A percentile compares a stretch with the other conserved stretches of the same genome.
Evolutionary conservation across 176 grass and related monocot species (phyloP).

Genomic region (Zoysia japonica): DNA sequence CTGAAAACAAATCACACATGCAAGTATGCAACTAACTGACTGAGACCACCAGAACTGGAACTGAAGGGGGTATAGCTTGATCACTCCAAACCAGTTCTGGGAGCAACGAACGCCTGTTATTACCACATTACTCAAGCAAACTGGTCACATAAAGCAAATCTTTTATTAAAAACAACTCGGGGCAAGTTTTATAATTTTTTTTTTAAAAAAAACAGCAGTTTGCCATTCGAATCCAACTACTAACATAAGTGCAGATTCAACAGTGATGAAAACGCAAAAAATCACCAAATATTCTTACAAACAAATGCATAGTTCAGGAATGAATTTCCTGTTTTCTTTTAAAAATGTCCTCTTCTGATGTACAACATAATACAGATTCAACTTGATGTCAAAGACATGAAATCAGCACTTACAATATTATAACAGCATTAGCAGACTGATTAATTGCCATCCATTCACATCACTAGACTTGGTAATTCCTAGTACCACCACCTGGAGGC

Average conservation of each 20-base stretch:
- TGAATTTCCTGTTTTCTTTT: slow-evolving; percentile 10
- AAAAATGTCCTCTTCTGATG: slow-evolving; percentile 14
- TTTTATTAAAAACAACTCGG: slow-evolving; percentile 14
- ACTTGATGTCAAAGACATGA: slow-evolving; percentile 10
- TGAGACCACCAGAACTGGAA: not conserved
- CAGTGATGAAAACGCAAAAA: slow-evolving; percentile 21
- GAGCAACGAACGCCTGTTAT: slow-evolving; percentile 18
- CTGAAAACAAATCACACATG: not conserved
- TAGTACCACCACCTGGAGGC: slow-evolving; percentile 18
- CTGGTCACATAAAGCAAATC: slow-evolving; percentile 14
- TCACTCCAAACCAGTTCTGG: slow-evolving; percentile 15
- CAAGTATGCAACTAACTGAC: slow-evolving; percentile 10
- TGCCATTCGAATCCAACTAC: slow-evolving; percentile 20
- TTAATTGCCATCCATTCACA: slow-evolving; percentile 29
- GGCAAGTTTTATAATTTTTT: not conserved
- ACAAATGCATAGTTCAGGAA: not conserved
- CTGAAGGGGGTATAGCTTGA: not conserved
- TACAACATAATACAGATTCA: slow-evolving; percentile 40
- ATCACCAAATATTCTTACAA: not conserved
- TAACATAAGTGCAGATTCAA: slow-evolving; percentile 32
- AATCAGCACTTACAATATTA: slow-evolving; percentile 21
- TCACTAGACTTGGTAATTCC: slow-evolving; percentile 28
- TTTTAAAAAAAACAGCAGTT: not conserved
- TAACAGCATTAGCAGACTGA: slow-evolving; percentile 9
- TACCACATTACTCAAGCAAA: slow-evolving; percentile 39